A percentile compares a stretch with the other conserved stretches of the same genome.
Evolutionary conservation across 768 basidiomycete species (phyloP).

Genomic region (Trametes cubensis): DNA sequence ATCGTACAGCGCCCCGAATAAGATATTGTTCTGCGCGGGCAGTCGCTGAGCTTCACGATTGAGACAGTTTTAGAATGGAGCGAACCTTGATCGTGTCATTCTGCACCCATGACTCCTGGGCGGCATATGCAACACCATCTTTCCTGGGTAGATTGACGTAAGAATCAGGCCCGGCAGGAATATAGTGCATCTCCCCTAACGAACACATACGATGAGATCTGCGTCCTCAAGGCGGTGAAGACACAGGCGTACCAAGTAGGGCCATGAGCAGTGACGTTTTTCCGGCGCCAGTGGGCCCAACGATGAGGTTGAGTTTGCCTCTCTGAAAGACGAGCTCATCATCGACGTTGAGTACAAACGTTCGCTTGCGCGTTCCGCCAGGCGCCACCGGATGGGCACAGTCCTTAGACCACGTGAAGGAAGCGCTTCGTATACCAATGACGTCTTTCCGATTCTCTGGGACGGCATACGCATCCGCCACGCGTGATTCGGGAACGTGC

Average conservation of each 20-base stretch:
- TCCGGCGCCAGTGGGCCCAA: conserved; percentile 58
- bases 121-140: conserved; percentile 49
- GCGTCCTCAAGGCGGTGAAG: background rate
- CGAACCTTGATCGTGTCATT: conserved; percentile 45
- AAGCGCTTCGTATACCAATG: conserved; percentile 22
- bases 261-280: conserved; percentile 56
- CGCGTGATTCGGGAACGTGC: background rate
- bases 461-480: background rate
- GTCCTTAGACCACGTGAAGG: conserved; percentile 25
- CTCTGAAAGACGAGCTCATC: conserved; percentile 55
- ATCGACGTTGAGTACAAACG: conserved; percentile 51
- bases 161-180: conserved; percentile 36
- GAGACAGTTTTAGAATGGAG: background rate
- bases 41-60: background rate
- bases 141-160: conserved; percentile 47
- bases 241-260: conserved; percentile 20
- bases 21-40: conserved; percentile 27
- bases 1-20: conserved; percentile 33
- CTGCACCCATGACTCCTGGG: conserved; percentile 54
- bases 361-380: conserved; percentile 30
- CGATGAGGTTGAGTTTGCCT: conserved; percentile 54
- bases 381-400: conserved; percentile 1
- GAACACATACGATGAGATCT: background rate
- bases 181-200: conserved; percentile 38
- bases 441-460: conserved; percentile 10